These are phyloP conservation scores for Chloromonas sp. DNA, from an alignment of 163 green algal genomes.

Conservation along the genomic window DNA sequence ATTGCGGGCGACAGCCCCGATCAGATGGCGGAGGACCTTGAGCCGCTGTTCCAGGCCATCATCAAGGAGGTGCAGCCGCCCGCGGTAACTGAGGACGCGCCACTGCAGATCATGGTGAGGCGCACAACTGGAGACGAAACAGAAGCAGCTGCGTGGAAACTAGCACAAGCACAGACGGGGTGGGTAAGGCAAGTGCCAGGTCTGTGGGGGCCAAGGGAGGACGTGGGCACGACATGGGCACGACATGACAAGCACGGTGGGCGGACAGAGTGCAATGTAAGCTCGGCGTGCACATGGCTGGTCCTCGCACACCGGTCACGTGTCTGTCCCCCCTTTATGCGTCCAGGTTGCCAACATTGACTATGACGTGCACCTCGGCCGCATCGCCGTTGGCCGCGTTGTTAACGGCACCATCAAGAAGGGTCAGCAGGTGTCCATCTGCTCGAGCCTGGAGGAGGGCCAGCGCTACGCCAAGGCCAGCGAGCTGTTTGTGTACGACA, in stretches of 20 bases:
- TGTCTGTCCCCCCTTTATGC: no score
- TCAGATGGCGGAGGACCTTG: slow-evolving; percentile 63
- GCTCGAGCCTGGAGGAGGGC: slow-evolving; percentile 39
- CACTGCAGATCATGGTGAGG: slow-evolving; percentile 18
- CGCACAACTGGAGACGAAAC: not conserved
- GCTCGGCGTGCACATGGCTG: no score
- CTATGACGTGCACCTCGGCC: slow-evolving; percentile 96
- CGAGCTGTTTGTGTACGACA: slow-evolving; percentile 97
- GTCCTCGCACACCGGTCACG: no score
- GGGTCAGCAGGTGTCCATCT: slow-evolving; percentile 40
- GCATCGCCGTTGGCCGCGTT: slow-evolving; percentile 91
- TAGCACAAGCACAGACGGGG: no score
- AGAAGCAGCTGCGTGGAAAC: no score
- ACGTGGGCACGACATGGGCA: no score
- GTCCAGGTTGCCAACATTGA: slow-evolving; percentile 83
- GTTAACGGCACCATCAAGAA: slow-evolving; percentile 68
- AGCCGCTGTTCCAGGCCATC: slow-evolving; percentile 92
- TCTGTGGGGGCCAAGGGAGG: no score
- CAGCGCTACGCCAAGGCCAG: slow-evolving; percentile 17
- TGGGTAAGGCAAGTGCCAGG: no score
- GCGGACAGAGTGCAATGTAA: no score
- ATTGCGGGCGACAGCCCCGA: not conserved
- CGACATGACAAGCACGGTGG: no score
- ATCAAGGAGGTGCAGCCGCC: slow-evolving; percentile 68
- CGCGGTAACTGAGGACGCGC: slow-evolving; percentile 27